Base-by-base conservation (phyloP, 2,329 filamentous ascomycete genomes). In the Coniochaeta ligniaria region DNA sequence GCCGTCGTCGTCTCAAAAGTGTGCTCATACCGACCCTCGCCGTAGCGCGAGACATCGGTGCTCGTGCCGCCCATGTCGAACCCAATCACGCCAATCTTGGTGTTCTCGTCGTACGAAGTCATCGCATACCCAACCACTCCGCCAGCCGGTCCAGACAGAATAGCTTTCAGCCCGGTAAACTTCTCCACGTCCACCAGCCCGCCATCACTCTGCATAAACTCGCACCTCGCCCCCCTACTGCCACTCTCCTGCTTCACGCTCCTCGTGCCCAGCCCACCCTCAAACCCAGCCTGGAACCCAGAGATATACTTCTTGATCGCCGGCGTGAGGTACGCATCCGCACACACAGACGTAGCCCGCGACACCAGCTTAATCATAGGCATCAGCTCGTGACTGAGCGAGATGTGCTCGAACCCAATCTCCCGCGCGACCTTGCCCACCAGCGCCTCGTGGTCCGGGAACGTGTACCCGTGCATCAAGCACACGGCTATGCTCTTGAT, bases 21-120 rank as follows among this genome's bases (percentile, higher is more conserved):
- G 68, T 97, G 93, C 68, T 96, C 93, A 68, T 96, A 94, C 60
- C 91, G 82, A 17, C 93, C 93, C 59, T 89, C 86, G 6, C 90
- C 91, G 67, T 94, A 97, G 57, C 93, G 82, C 36, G 91, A 96
- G 11, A 96, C 91, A 72, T 97, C 93, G 0, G 93, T 97, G 61
- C 88, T 93, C 0, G 93, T 97, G 12, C 93, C 93, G 41, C 92
- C 92, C 93, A 97, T 97, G 67, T 97, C 93, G 69, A 97, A 97
- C 0, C 93, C 93, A 68, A 97, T 96, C 4, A 97, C 90, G 0
- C 92, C 92, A 0, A 85, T 91, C 70, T 87, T 90, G 4, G 91
- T 95, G 58, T 89, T 80, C 0, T 88, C 83, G 65, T 97, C 93
- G 71, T 95, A 97, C 1, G 90, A 95, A 0, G 94, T 97, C 22